These are phyloP conservation scores for Aspergillus sp. DNA, from an alignment of 2,329 filamentous ascomycete species.

Conservation along the genomic window DNA sequence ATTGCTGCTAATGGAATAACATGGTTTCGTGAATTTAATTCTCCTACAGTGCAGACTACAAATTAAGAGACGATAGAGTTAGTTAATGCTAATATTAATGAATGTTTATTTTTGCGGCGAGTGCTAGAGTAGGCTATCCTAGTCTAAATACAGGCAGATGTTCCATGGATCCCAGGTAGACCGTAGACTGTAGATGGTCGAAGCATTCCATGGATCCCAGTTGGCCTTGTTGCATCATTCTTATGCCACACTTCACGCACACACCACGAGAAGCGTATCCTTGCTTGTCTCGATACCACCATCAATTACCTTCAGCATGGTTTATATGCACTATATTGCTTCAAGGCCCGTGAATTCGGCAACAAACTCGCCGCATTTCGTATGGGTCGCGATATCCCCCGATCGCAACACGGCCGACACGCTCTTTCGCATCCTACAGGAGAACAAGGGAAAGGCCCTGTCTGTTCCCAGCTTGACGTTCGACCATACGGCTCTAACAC, in stretches of 20 bases:
- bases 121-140: no score
- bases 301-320: not conserved
- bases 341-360: not conserved
- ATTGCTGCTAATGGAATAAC: no score
- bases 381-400: conserved; percentile 2
- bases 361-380: not conserved
- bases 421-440: conserved; percentile 1
- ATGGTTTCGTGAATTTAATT: no score
- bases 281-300: not conserved
- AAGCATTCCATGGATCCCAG: not conserved
- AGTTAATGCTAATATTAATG: no score
- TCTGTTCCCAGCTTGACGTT: not conserved
- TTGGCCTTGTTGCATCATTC: not conserved
- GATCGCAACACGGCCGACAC: conserved; percentile 5
- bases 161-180: not conserved
- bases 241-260: not conserved
- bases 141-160: not conserved
- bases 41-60: no score
- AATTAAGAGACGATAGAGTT: no score
- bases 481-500: not conserved
- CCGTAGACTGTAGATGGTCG: no score
- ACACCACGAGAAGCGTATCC: not conserved
- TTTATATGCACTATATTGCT: conserved; percentile 3
- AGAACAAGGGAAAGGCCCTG: not conserved
- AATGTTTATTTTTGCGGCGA: no score